phyloP scores from a whole-genome alignment of 495 filamentous ascomycete genomes.

The Penicillium flavigenum region DNA sequence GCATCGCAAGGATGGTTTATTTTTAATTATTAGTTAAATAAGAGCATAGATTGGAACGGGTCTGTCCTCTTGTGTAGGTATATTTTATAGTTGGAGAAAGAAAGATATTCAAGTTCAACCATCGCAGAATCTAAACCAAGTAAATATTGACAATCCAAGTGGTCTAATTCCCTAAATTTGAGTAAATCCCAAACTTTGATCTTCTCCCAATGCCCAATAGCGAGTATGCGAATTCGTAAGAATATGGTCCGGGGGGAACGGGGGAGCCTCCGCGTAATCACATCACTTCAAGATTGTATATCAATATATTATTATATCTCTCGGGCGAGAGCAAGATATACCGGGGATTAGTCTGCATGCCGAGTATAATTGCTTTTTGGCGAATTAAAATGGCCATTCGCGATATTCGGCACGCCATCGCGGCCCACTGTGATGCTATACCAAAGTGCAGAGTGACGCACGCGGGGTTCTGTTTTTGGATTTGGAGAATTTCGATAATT shows the following conservation, averaged over 20 bases:
- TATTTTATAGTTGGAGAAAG: background rate
- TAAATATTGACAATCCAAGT: background rate
- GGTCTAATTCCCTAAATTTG: background rate
- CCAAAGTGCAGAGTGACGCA: constrained; percentile 14
- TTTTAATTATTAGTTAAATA: too few relatives aligned
- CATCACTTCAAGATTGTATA: too few relatives aligned
- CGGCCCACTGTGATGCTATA: constrained; percentile 46
- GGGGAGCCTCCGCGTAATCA: too few relatives aligned
- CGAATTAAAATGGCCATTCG: constrained; percentile 5
- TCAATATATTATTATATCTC: constrained; percentile 7
- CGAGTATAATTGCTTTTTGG: constrained; percentile 5
- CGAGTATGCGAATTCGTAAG: background rate
- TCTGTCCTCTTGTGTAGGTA: too few relatives aligned
- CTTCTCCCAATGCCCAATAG: background rate
- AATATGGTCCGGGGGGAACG: too few relatives aligned
- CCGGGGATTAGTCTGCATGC: background rate
- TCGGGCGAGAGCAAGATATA: constrained; percentile 21
- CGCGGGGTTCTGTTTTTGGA: constrained; percentile 10
- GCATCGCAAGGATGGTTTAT: too few relatives aligned
- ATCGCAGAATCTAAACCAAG: too few relatives aligned
- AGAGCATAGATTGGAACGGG: too few relatives aligned
- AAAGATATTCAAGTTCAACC: background rate
- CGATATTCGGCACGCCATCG: constrained; percentile 33
- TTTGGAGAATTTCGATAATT: background rate
- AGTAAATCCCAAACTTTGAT: background rate